Evolutionary conservation across 192 early-diverging fungal species (phyloP), one percentile per base, ranked within the genome.

Genomic region (Chytriomyces confervae): DNA sequence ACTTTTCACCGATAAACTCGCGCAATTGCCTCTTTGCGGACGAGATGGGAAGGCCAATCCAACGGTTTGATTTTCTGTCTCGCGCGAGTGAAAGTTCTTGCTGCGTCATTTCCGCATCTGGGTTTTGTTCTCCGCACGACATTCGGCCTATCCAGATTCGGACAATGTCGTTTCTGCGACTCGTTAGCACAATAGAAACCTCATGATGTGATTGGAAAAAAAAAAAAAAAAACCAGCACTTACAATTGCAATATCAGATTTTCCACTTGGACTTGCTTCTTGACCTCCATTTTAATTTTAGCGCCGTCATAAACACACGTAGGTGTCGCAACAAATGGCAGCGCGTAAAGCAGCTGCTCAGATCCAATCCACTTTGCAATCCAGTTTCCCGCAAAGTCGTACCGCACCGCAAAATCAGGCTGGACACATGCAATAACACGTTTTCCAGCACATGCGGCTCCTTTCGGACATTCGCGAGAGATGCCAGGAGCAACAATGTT

Each of bases 41-140:
- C 20, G 69, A n/a, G 0, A 70, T 18, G 6, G 85, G 85, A 77
- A 88, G 84, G 5, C 87, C 87, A n/a, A 82, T 53, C 16, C 67
- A 69, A 24, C 79, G 7, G 10, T 50, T 75, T 13, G 45, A 29
- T 13, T 20, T 16, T 2, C n/a, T 18, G 18, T 70, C 53, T 11
- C 43, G 45, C 20, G 63, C 24, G 20, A 77, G 51, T 6, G 45
- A 43, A 20, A 73, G 43, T 16, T 76, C 79, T 9, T 72, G 69
- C 9, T 7, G 7, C 6, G 69, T 74, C 62, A 57, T 76, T 29
- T 45, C 57, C 10, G 69, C 27, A 48, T 69, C 77, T 50, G 65
- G 62, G 11, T 77, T 68, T 6, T 76, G 46, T 46, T 73, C 71
- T 13, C 66, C 72, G 46, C 74, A 81, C 48, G 7, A 16, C 57